phyloP scores from a whole-genome alignment of 2,329 filamentous ascomycete species.

The Coniochaeta prunicola region DNA sequence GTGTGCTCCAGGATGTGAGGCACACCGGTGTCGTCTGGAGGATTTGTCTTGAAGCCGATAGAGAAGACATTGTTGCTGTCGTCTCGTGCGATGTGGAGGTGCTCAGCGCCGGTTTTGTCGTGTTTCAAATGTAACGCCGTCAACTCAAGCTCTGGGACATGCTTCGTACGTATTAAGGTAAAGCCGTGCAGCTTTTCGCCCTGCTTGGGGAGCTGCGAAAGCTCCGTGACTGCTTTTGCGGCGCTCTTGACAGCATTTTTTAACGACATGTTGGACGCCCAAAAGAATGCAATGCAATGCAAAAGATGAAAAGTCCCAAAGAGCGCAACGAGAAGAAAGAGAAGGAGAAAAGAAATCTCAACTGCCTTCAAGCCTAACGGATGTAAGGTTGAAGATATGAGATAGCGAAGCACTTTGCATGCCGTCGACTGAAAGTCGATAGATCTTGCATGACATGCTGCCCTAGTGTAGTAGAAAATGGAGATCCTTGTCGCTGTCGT shows the following conservation, averaged over 20 bases:
- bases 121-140: slow-evolving; percentile 87
- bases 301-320: not conserved
- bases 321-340: not conserved
- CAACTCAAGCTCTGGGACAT: slow-evolving; percentile 88
- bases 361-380: not conserved
- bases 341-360: not conserved
- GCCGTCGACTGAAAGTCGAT: not conserved
- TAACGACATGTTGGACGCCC: slow-evolving; percentile 9
- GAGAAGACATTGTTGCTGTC: slow-evolving; percentile 99
- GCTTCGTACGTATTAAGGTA: slow-evolving; percentile 79
- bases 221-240: slow-evolving; percentile 63
- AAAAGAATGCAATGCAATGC: not conserved
- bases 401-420: not conserved
- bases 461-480: not conserved
- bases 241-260: slow-evolving; percentile 27
- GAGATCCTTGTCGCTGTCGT: not conserved
- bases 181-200: slow-evolving; percentile 91
- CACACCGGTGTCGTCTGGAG: slow-evolving; percentile 89
- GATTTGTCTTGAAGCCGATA: slow-evolving; percentile 98
- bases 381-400: not conserved
- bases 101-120: slow-evolving; percentile 92
- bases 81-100: slow-evolving; percentile 88
- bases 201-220: slow-evolving; percentile 66
- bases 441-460: not conserved
- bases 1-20: slow-evolving; percentile 98